A percentile compares a stretch with the other conserved stretches of the same genome.
Conservation (phyloP, 2,329 filamentous ascomycete species). For the Fusarium humuli region DNA sequence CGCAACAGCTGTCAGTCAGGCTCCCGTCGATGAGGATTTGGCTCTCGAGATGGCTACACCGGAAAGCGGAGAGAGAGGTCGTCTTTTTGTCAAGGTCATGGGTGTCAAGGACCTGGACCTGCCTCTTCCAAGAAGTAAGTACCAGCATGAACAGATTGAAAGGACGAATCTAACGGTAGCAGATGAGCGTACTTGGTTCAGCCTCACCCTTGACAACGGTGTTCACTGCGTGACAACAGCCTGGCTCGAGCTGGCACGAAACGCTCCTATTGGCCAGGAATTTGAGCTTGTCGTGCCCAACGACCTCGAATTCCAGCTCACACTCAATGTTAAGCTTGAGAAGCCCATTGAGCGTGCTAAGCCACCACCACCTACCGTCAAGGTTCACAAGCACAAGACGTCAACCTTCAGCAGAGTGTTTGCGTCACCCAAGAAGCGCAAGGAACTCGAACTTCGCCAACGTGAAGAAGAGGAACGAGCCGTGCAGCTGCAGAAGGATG, state of each 20-base stretch:
- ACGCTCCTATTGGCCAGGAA: conserved; percentile 95
- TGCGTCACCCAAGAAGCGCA: conserved; percentile 94
- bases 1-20: conserved; percentile 71
- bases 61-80: conserved; percentile 86
- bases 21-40: conserved; percentile 76
- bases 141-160: background rate
- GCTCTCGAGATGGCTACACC: conserved; percentile 69
- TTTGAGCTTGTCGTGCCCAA: conserved; percentile 98
- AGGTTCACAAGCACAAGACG: conserved; percentile 78
- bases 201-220: conserved; percentile 96
- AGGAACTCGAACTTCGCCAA: conserved; percentile 88
- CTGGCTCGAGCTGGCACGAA: conserved; percentile 91
- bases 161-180: conserved; percentile 42
- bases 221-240: conserved; percentile 97
- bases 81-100: conserved; percentile 98
- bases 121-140: conserved; percentile 87
- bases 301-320: conserved; percentile 98
- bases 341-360: conserved; percentile 73
- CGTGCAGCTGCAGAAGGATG: conserved; percentile 72
- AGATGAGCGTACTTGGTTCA: conserved; percentile 95
- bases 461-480: conserved; percentile 84
- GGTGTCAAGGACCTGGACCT: conserved; percentile 96
- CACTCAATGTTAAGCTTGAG: conserved; percentile 92
- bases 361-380: conserved; percentile 68
- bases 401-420: conserved; percentile 93